Conservation (phyloP, 2,329 filamentous ascomycete species). For the Cladosporium sp. region DNA sequence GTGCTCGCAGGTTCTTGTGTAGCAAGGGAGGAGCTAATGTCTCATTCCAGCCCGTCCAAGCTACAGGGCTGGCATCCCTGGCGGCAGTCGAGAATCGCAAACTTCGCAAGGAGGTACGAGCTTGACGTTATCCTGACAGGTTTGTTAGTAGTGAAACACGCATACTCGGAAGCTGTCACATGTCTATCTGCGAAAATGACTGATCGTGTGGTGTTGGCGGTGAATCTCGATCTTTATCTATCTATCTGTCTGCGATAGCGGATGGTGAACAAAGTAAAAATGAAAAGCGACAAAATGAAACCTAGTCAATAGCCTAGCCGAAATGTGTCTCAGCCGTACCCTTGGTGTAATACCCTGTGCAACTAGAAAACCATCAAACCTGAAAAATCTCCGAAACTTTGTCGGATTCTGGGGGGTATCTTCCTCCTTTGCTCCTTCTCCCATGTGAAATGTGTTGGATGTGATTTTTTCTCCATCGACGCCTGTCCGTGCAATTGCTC, state of each 20-base stretch:
- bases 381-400: not conserved
- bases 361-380: conserved; percentile 1
- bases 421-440: conserved; percentile 9
- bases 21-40: conserved; percentile 3
- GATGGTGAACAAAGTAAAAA: not conserved
- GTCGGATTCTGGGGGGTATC: conserved; percentile 6
- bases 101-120: not conserved
- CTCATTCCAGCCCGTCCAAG: not conserved
- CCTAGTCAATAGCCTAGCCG: not conserved
- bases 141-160: not conserved
- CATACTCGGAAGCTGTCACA: not conserved
- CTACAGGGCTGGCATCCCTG: not conserved
- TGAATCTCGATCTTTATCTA: not conserved
- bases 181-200: not conserved
- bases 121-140: not conserved
- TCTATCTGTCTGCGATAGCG: conserved; percentile 1
- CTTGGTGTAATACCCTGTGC: not conserved
- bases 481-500: not conserved
- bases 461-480: not conserved
- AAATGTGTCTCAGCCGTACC: not conserved
- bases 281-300: not conserved
- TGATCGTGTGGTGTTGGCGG: not conserved
- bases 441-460: not conserved
- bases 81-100: not conserved
- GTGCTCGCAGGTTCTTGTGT: not conserved